These are phyloP conservation scores for Hericium coralloides DNA, from an alignment of 768 basidiomycete genomes.

Conservation along the genomic window DNA sequence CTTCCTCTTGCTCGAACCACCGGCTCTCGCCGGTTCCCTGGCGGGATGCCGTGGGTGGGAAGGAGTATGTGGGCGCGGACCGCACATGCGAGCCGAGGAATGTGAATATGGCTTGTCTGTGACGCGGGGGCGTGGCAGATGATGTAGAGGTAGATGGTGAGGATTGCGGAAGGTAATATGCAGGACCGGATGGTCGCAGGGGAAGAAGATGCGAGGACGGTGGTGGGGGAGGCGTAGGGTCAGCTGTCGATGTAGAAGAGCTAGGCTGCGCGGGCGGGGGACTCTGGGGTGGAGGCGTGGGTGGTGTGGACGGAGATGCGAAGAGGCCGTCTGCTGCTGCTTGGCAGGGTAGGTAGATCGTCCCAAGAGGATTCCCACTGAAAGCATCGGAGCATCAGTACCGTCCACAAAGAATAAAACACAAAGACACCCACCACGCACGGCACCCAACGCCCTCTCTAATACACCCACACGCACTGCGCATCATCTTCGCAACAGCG, in stretches of 20 bases:
- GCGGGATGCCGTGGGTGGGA: constrained; percentile 17
- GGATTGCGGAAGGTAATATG: constrained; percentile 18
- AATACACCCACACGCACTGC: constrained; percentile 55
- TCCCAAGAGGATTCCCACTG: constrained; percentile 60
- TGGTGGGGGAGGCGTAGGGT: too few relatives aligned
- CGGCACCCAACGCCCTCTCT: constrained; percentile 63
- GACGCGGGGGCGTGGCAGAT: constrained; percentile 10
- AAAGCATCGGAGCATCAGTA: constrained; percentile 7
- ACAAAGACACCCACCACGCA: constrained; percentile 33
- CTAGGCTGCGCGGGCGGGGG: too few relatives aligned
- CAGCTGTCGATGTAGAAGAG: too few relatives aligned
- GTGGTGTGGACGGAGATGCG: constrained; percentile 14
- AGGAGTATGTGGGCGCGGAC: constrained; percentile 25
- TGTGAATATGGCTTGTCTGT: constrained; percentile 22
- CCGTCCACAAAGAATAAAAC: not conserved
- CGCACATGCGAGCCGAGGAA: constrained; percentile 30
- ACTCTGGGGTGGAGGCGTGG: too few relatives aligned
- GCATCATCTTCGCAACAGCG: constrained; percentile 39
- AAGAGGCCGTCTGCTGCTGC: constrained; percentile 46
- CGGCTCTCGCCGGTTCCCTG: not conserved
- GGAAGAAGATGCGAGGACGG: too few relatives aligned
- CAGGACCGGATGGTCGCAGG: constrained; percentile 17
- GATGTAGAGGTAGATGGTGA: constrained; percentile 10
- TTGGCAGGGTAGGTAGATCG: constrained; percentile 51
- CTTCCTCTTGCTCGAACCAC: too few relatives aligned